Percentiles rank a stretch among this genome's conserved stretches.
These are phyloP conservation scores for Beauveria bassiana DNA, from an alignment of 2,329 filamentous ascomycete species.

Conservation along the genomic window DNA sequence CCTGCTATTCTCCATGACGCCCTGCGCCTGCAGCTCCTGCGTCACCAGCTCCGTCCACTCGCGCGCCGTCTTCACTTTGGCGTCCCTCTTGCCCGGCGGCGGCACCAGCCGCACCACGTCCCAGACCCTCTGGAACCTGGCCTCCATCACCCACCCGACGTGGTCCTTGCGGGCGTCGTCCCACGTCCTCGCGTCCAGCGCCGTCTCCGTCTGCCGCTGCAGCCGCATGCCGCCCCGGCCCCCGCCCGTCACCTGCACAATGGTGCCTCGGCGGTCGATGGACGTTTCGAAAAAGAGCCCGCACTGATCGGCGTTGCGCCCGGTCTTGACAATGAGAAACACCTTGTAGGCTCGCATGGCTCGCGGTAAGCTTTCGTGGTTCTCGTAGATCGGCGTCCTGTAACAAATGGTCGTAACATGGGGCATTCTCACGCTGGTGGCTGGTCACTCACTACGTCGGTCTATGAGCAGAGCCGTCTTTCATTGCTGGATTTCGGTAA, in stretches of 20 bases:
- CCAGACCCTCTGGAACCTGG: background rate
- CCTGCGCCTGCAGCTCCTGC: background rate
- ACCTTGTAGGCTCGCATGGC: constrained; percentile 3
- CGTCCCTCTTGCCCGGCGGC: background rate
- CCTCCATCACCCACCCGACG: constrained; percentile 1
- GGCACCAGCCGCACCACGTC: background rate
- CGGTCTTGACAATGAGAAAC: background rate
- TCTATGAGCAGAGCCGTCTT: too few relatives aligned
- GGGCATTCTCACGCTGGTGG: background rate
- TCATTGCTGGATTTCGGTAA: background rate
- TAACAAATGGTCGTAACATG: background rate
- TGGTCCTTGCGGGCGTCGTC: constrained; percentile 2
- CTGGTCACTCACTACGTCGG: background rate
- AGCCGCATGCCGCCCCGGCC: background rate
- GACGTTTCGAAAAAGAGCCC: constrained; percentile 9
- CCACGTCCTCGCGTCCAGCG: background rate
- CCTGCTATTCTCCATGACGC: constrained; percentile 1
- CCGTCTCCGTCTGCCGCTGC: background rate
- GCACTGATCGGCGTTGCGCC: background rate
- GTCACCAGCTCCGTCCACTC: background rate
- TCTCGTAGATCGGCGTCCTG: background rate
- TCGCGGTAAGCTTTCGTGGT: background rate
- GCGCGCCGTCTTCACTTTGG: background rate
- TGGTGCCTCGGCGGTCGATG: background rate
- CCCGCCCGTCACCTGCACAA: background rate